Base-by-base conservation (phyloP, 192 early-diverging fungal genomes). In the Rhizoclosmatium sp. region DNA sequence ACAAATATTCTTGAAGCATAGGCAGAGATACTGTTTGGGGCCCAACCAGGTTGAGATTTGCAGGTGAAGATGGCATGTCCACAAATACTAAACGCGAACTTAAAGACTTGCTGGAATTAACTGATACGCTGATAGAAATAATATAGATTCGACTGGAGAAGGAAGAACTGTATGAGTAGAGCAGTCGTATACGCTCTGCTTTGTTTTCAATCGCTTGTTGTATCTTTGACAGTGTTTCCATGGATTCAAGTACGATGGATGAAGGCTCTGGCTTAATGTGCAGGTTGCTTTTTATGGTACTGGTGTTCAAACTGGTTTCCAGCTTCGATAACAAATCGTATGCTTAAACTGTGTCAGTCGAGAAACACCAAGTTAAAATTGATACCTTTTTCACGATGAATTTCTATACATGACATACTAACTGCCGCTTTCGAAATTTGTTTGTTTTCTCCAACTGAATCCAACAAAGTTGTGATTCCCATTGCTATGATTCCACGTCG, bases 221-320 rank as follows among this genome's bases (percentile, higher is more conserved):
- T 7, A 62, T 9, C 5, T 7, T 40, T 9, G 4, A 40, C 4
- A 62, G 1, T 62, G 60, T 21, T 7, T 19, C 60, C 14, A 62
- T 21, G 5, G 60, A 62, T 4, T 19, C 39, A 4, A 62, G 4
- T 9, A 7, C 7, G 39, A 62, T 23, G 23, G 60, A 19, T 19
- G 21, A 7, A 7, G 60, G 60, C 21, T 62, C 60, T 19, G 60
- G 60, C 60, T 62, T 62, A 40, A 62, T 19, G 4, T 62, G 19
- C 21, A 62, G 39, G 16, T 31, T 62, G 21, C 21, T 62, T 62
- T 7, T 7, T 19, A 21, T 31, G 60, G 4, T 62, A 7, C 21
- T 62, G 60, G 21, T 62, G 23, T 62, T 62, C 23, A 62, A 23
- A 21, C 60, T 62, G 7, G 60, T 62, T 62, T 62, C 60, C 23